Evolutionary conservation across 768 basidiomycete species (phyloP), one percentile per base, ranked within the genome.

Genomic region (Paxillus rubicundulus): DNA sequence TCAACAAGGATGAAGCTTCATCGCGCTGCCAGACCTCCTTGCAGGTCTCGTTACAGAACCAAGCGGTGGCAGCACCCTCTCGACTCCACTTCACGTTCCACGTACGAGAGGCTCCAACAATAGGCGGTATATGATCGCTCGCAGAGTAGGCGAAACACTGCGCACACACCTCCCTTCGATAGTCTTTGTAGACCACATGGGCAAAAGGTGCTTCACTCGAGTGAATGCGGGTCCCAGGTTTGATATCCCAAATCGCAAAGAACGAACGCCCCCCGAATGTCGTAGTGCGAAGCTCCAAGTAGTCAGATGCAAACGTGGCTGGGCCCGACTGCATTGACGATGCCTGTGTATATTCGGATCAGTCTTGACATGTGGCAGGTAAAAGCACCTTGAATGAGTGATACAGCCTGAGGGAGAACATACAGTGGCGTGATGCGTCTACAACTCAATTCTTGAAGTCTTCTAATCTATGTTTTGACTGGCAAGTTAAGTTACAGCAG

Each of bases 151-250:
- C 74, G 61, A 84, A 86, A 66, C 86, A 87, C 61, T 78, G 70
- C 9, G 76, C 79, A 58, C 85, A 87, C 43, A 85, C 82, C 62
- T 86, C 85, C 63, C 80, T 83, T 37, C 82, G 75, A 57, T 85
- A 87, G 54, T 78, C 77, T 60, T 77, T 81, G 65, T 80, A 80
- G 46, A 87, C 72, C 32, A 83, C 82, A 45, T 74, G 75, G 1
- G 79, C 74, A 60, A 82, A 85, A 1, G 86, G 85, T 5, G 67
- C 66, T 44, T 71, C 53, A 50, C 77, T 77, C 20, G 67, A 66
- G 48, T 79, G 70, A 39, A 85, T 62, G 21, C 71, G 69, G 9
- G 77, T 76, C 47, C 74, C 73, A 37, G 73, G 70, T 4, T 71
- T 68, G 49, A 83, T 76, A 36, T 64, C 49, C 30, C 64, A 58